Conservation (phyloP, 495 filamentous ascomycete genomes). For the Polyplosphaeria fusca region DNA sequence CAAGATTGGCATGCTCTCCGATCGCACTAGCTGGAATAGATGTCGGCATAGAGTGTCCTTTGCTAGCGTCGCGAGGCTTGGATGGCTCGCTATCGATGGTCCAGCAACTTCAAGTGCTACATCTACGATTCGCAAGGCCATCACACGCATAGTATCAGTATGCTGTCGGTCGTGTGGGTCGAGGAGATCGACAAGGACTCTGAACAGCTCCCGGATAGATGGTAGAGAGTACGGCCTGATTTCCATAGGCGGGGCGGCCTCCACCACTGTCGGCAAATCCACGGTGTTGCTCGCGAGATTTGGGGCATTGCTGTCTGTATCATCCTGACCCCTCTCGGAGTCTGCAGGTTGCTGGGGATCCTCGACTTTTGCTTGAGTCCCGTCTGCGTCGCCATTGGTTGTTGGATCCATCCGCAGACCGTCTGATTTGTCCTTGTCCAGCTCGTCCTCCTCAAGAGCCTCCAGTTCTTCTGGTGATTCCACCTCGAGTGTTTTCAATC, state of each 20-base stretch:
- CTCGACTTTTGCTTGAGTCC: constrained; percentile 42
- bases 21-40: constrained; percentile 94
- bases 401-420: constrained; percentile 84
- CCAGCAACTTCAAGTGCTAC: constrained; percentile 96
- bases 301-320: constrained; percentile 21
- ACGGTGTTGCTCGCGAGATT: constrained; percentile 33
- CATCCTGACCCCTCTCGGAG: constrained; percentile 26
- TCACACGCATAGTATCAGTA: constrained; percentile 91
- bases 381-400: constrained; percentile 66
- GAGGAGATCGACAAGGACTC: constrained; percentile 90
- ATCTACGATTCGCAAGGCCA: constrained; percentile 96
- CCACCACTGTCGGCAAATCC: constrained; percentile 35
- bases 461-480: constrained; percentile 60
- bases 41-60: constrained; percentile 93
- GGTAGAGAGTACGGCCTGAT: constrained; percentile 88
- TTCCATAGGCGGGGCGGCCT: constrained; percentile 38
- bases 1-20: constrained; percentile 89
- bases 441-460: constrained; percentile 59
- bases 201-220: constrained; percentile 89
- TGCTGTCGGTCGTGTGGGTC: constrained; percentile 90
- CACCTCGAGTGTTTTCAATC: constrained; percentile 79
- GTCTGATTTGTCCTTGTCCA: constrained; percentile 48
- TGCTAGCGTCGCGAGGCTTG: constrained; percentile 79
- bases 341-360: constrained; percentile 25
- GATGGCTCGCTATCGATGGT: constrained; percentile 91